These are phyloP conservation scores for Leccinum subtestaceum DNA, from an alignment of 768 basidiomycete genomes.

Conservation along the genomic window DNA sequence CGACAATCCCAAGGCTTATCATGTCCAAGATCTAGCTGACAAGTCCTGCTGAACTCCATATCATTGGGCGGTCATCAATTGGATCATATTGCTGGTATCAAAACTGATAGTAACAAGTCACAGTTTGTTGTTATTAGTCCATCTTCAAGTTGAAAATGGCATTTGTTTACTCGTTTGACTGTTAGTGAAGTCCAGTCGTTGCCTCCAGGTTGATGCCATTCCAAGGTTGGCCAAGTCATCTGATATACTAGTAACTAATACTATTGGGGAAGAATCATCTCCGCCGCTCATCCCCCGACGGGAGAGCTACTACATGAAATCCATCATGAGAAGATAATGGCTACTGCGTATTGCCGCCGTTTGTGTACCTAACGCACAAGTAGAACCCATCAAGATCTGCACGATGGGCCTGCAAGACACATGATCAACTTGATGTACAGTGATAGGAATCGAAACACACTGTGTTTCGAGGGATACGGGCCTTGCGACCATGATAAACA, in stretches of 20 bases:
- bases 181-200: background rate
- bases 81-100: background rate
- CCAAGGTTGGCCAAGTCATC: background rate
- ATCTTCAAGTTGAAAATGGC: background rate
- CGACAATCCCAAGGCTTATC: background rate
- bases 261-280: background rate
- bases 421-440: background rate
- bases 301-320: background rate
- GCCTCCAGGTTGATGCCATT: background rate
- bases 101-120: background rate
- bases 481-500: background rate
- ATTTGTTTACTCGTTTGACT: background rate
- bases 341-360: background rate
- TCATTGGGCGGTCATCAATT: background rate
- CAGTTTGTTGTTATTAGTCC: background rate
- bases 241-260: background rate
- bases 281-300: background rate
- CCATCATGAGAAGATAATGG: background rate
- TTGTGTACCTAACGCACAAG: background rate
- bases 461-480: background rate
- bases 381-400: background rate
- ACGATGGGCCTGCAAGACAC: background rate
- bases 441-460: background rate
- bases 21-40: background rate
- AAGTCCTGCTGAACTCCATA: background rate